These are phyloP conservation scores for Corylus americana DNA, from an alignment of 306 rosid species.

Conservation along the genomic window DNA sequence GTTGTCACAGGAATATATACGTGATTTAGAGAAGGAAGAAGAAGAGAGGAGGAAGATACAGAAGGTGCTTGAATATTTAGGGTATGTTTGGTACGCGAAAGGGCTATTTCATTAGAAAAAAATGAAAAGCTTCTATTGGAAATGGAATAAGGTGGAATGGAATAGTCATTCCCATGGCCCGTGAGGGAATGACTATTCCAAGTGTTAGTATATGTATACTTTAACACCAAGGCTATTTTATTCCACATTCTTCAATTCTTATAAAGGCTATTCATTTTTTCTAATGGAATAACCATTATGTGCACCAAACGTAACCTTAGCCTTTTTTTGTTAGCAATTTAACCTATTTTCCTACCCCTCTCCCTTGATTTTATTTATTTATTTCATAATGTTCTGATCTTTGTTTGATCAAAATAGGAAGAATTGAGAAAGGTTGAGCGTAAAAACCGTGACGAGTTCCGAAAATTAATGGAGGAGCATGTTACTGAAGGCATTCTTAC, in stretches of 20 bases:
- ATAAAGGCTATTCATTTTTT: too few species aligned
- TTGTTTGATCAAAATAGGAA: conserved; percentile 55
- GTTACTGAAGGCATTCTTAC: conserved; percentile 65
- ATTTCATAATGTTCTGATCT: conserved; percentile 26
- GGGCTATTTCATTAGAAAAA: too few species aligned
- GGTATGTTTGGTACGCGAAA: too few species aligned
- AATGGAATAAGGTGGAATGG: too few species aligned
- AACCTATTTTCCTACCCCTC: conserved; percentile 1
- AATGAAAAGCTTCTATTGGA: too few species aligned
- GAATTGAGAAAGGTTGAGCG: conserved; percentile 89
- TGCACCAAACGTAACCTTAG: not conserved
- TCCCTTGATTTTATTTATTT: conserved; percentile 18
- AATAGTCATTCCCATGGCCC: too few species aligned
- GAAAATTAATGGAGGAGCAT: conserved; percentile 91
- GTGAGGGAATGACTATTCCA: too few species aligned
- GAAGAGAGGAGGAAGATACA: conserved; percentile 88
- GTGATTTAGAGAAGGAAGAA: conserved; percentile 86
- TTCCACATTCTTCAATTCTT: too few species aligned
- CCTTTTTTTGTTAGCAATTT: conserved; percentile 17
- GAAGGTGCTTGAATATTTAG: conserved; percentile 53
- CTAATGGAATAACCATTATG: too few species aligned
- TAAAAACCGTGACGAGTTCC: conserved; percentile 88
- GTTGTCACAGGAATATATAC: conserved; percentile 64
- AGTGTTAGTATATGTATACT: too few species aligned
- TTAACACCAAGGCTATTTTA: too few species aligned